These are phyloP conservation scores for Rubia yunnanensis DNA, from an alignment of 257 asterid species.

Conservation along the genomic window DNA sequence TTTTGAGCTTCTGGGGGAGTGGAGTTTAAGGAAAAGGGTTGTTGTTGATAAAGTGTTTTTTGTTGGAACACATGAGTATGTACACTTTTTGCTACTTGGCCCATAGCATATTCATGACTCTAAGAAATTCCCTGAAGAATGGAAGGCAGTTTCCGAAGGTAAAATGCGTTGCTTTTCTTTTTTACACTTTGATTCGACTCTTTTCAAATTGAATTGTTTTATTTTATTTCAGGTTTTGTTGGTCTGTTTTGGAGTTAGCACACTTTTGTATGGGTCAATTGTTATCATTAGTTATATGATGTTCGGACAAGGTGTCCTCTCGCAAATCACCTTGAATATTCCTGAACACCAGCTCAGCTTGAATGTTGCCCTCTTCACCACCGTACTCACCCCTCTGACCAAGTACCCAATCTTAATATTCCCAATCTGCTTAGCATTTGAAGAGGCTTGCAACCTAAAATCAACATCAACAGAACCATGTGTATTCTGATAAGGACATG, in stretches of 20 bases:
- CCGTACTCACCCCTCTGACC: conserved; percentile 29
- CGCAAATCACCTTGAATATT: conserved; percentile 40
- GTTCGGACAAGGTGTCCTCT: conserved; percentile 33
- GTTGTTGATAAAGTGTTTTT: conserved; percentile 23
- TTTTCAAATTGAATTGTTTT: background rate
- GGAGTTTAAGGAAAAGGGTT: conserved; percentile 31
- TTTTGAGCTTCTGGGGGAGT: conserved; percentile 33
- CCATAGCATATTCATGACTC: conserved; percentile 40
- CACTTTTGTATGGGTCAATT: conserved; percentile 35
- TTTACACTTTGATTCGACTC: too few species aligned
- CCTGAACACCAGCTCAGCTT: conserved; percentile 25
- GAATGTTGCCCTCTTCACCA: conserved; percentile 39
- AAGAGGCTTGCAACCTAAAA: background rate
- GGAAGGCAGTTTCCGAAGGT: conserved; percentile 26
- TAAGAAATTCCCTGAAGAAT: conserved; percentile 37
- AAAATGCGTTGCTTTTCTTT: too few species aligned
- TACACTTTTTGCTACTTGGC: conserved; percentile 40
- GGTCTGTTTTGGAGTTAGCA: conserved; percentile 33
- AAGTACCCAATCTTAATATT: conserved; percentile 24
- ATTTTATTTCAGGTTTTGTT: conserved; percentile 29
- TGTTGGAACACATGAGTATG: conserved; percentile 33
- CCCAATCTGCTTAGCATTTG: conserved; percentile 17
- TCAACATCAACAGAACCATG: background rate
- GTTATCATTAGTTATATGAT: conserved; percentile 34
- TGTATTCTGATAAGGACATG: conserved; percentile 11